A percentile compares a stretch with the other conserved stretches of the same genome.
Evolutionary conservation across 2,329 filamentous ascomycete species (phyloP).

Genomic region (Botrytis fabae): DNA sequence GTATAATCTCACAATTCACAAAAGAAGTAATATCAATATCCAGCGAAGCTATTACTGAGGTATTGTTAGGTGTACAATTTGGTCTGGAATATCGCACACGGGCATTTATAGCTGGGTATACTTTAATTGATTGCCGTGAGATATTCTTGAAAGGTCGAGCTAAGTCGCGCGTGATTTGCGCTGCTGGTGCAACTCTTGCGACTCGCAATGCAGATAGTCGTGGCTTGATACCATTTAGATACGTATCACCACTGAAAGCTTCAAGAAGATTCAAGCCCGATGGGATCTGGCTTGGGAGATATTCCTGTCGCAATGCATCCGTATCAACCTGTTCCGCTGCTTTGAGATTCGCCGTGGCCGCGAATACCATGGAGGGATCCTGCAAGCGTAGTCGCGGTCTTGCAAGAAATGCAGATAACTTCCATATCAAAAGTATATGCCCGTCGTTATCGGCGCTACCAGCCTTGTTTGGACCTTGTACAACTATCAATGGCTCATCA

Average conservation of each 20-base stretch:
- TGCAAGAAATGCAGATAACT: constrained; percentile 56
- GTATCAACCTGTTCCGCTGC: constrained; percentile 48
- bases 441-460: constrained; percentile 39
- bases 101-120: constrained; percentile 70
- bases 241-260: constrained; percentile 66
- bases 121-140: constrained; percentile 60
- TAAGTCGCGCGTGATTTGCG: constrained; percentile 58
- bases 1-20: constrained; percentile 63
- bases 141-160: constrained; percentile 65
- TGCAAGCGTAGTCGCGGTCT: constrained; percentile 66
- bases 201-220: constrained; percentile 72
- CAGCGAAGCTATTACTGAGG: constrained; percentile 66
- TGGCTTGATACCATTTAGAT: constrained; percentile 58
- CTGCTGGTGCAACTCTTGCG: constrained; percentile 69
- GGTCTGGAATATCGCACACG: constrained; percentile 71
- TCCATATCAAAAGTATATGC: constrained; percentile 60
- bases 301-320: constrained; percentile 55
- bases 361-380: constrained; percentile 65
- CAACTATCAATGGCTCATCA: constrained; percentile 52
- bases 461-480: constrained; percentile 46
- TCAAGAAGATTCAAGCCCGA: constrained; percentile 76
- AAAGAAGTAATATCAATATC: constrained; percentile 74
- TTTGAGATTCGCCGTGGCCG: constrained; percentile 60
- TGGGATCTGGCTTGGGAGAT: constrained; percentile 67
- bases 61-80: constrained; percentile 54